phyloP scores from a whole-genome alignment of 805 yeast genomes.

The Cyberlindnera americana region DNA sequence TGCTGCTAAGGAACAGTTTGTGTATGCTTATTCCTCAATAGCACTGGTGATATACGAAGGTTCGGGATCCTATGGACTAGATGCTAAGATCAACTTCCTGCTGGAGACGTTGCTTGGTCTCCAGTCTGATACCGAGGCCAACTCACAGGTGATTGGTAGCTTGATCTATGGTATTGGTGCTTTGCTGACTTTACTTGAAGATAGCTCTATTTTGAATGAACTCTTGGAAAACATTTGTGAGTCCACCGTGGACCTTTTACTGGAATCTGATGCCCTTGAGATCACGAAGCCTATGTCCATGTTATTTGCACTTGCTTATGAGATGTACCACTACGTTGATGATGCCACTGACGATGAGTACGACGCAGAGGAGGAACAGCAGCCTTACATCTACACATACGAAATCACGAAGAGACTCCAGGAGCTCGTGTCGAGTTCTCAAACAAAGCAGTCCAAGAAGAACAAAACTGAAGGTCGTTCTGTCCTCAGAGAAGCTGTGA shows the following conservation, averaged over 20 bases:
- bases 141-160: constrained; percentile 17
- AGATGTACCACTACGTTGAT: constrained; percentile 34
- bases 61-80: constrained; percentile 28
- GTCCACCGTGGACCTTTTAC: constrained; percentile 18
- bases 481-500: constrained; percentile 53
- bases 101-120: constrained; percentile 17
- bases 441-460: constrained; percentile 56
- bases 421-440: constrained; percentile 46
- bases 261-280: constrained; percentile 20
- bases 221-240: constrained; percentile 21
- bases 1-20: constrained; percentile 17
- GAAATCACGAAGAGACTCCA: constrained; percentile 39
- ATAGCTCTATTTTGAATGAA: constrained; percentile 17
- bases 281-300: constrained; percentile 25
- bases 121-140: constrained; percentile 7
- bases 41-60: constrained; percentile 24
- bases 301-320: constrained; percentile 26
- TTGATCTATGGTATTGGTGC: constrained; percentile 26
- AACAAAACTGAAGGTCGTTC: constrained; percentile 60
- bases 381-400: constrained; percentile 54
- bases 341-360: constrained; percentile 37
- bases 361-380: constrained; percentile 41
- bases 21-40: constrained; percentile 25
- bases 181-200: constrained; percentile 20
- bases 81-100: constrained; percentile 18